phyloP scores from a whole-genome alignment of 345 rosid genomes.

The Jatropha curcas region DNA sequence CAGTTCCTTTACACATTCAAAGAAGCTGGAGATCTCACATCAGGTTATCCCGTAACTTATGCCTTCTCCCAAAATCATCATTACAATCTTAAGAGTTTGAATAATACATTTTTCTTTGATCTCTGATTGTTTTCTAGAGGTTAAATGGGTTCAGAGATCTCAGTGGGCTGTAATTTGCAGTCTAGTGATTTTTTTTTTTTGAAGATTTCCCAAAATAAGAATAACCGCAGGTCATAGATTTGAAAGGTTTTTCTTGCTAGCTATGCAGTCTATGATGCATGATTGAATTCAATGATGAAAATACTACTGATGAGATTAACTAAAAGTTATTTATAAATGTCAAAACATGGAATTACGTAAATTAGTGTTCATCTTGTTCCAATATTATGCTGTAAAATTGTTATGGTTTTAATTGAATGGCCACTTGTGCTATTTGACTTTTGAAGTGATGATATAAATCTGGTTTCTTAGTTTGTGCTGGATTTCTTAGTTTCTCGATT shows the following conservation, averaged over 20 bases:
- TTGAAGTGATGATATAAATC: not conserved
- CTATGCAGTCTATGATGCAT: not conserved
- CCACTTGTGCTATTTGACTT: not conserved
- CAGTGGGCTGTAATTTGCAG: not conserved
- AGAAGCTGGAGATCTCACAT: slow-evolving; percentile 54
- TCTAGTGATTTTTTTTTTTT: not conserved
- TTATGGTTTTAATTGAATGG: not conserved
- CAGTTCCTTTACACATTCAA: slow-evolving; percentile 70
- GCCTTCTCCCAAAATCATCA: not conserved
- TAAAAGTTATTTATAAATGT: not conserved
- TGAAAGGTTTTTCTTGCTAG: not conserved
- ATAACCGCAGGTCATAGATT: not conserved
- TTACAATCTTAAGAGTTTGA: not conserved
- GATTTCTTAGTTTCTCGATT: too few relatives aligned
- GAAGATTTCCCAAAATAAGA: not conserved
- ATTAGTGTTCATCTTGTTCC: not conserved
- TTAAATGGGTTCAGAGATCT: not conserved
- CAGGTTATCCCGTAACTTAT: slow-evolving; percentile 50
- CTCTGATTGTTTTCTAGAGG: not conserved
- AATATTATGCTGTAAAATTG: not conserved
- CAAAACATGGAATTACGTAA: not conserved
- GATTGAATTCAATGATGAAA: not conserved
- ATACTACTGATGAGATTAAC: not conserved
- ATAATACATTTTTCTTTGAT: not conserved
- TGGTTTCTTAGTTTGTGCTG: not conserved